Evolutionary conservation across 108 stramenopile genomes (phyloP).

Genomic region (Parietichytrium sp.): DNA sequence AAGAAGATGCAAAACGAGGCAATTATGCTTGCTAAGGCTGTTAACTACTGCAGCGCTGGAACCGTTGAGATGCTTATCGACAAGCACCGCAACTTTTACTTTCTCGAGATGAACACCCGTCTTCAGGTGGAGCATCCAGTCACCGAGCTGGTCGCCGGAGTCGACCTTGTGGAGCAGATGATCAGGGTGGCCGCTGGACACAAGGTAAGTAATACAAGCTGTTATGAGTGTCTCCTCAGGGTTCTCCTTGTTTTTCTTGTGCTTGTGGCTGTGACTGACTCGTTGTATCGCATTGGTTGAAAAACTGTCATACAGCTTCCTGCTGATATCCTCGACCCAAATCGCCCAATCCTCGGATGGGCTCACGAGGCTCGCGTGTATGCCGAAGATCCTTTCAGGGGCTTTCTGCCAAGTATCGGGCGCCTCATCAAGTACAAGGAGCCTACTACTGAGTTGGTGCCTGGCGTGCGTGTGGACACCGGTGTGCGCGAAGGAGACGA

Average conservation of each 20-base stretch:
- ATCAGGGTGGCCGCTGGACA: conserved; percentile 76
- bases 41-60: conserved; percentile 83
- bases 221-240: background rate
- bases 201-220: conserved; percentile 61
- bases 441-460: conserved; percentile 56
- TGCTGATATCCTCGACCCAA: conserved; percentile 65
- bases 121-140: conserved; percentile 96
- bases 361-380: conserved; percentile 83
- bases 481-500: conserved; percentile 81
- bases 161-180: conserved; percentile 91
- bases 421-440: conserved; percentile 56
- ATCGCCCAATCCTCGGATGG: conserved; percentile 42
- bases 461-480: conserved; percentile 78
- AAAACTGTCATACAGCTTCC: too few species aligned
- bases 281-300: too few species aligned
- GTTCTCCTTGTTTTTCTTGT: too few species aligned
- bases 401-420: conserved; percentile 84
- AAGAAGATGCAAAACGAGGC: conserved; percentile 82
- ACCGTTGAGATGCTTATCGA: conserved; percentile 96
- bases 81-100: conserved; percentile 82
- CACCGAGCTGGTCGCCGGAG: conserved; percentile 82
- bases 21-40: conserved; percentile 67
- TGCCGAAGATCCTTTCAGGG: conserved; percentile 92
- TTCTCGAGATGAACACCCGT: conserved; percentile 96
- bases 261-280: too few species aligned